Conservation (phyloP, 2,329 filamentous ascomycete genomes). For the Cladosporium austrohemisphaericum region DNA sequence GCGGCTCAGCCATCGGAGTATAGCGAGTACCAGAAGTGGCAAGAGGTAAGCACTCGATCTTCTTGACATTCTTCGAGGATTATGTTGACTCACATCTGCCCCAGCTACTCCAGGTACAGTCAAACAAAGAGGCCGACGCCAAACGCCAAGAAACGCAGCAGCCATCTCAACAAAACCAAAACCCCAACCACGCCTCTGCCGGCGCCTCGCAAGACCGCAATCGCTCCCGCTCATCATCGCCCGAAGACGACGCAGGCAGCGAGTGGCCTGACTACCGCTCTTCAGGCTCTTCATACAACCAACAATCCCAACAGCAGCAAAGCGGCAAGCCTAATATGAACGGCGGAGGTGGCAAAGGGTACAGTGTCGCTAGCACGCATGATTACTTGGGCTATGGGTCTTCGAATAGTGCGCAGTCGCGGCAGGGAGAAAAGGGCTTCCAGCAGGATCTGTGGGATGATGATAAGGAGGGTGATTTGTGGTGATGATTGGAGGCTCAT, state of each 20-base stretch:
- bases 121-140: conserved; percentile 11
- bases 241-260: background rate
- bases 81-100: background rate
- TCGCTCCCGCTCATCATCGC: background rate
- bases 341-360: conserved; percentile 20
- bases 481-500: conserved; percentile 20
- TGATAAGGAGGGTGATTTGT: conserved; percentile 28
- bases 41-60: conserved; percentile 32
- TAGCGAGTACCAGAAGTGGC: conserved; percentile 36
- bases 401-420: conserved; percentile 21
- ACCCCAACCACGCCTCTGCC: background rate
- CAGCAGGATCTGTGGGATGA: conserved; percentile 30
- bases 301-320: conserved; percentile 17
- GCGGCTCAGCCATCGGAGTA: conserved; percentile 30
- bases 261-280: conserved; percentile 16
- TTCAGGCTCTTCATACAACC: conserved; percentile 13
- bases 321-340: conserved; percentile 14
- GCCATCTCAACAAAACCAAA: conserved; percentile 2
- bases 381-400: conserved; percentile 33
- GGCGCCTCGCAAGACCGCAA: background rate
- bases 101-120: conserved; percentile 13
- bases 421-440: conserved; percentile 26
- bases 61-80: background rate
- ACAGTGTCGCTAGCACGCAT: conserved; percentile 32
- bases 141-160: conserved; percentile 9